Base-by-base conservation (phyloP, 768 basidiomycete species). In the Cystobasidium ongulense region DNA sequence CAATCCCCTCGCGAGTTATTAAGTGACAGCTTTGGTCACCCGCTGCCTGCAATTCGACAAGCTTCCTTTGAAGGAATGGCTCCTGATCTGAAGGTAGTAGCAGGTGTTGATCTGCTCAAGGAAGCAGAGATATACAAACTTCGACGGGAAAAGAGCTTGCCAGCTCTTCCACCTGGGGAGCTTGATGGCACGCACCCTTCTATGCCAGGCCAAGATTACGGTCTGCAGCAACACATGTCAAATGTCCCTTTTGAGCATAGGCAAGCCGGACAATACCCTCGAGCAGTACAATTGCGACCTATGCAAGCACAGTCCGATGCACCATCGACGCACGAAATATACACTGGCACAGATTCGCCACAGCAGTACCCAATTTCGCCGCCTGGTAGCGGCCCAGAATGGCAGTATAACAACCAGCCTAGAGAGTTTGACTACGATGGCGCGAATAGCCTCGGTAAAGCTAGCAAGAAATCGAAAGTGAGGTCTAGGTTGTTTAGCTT, bases 61-160 rank as follows among this genome's bases (percentile, higher is more conserved):
- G 36, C 21, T n/a, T 41, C 41, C 13, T 23, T 29, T 21, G 64
- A 66, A 31, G 63, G 18, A n/a, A 29, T 50, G 36, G 64, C 46
- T 33, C 63, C 63, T 25, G 50, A 33, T 15, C n/a, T 52, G 23
- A 35, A 23, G n/a, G 17, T 29, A 17, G 23, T 74, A 29, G 63
- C 25, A 15, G 52, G 27, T 38, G 15, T 57, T 21, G 61, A 63
- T 33, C 25, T 50, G 15, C 17, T n/a, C 35, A 63, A 50, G 25
- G 23, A 73, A n/a, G 33, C 43, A 25, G 62, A 52, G 25, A 4
- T 7, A 10, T 21, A 21, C 11, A 61, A 52, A 13, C 39, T 41
- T 29, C 46, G 75, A 27, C 23, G 41, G 73, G 75, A 75, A 33
- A 75, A 75, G 54, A 64, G 62, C 50, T 50, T 75, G 18, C 75